Conservation (phyloP, 2,329 filamentous ascomycete genomes). For the Neoscytalidium dimidiatum region DNA sequence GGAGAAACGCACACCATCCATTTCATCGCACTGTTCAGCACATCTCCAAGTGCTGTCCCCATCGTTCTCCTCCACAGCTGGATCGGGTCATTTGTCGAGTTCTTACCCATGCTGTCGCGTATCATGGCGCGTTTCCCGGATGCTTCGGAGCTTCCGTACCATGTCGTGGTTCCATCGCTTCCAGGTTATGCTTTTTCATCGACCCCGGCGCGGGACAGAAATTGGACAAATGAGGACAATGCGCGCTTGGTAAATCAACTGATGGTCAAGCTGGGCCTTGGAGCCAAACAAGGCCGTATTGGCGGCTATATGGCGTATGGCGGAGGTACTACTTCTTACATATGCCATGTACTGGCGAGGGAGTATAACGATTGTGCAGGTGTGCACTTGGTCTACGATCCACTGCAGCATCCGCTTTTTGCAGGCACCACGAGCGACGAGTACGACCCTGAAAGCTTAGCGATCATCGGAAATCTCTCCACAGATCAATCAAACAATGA, state of each 20-base stretch:
- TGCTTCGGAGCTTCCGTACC: slow-evolving; percentile 55
- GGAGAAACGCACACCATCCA: slow-evolving; percentile 47
- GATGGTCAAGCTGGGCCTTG: slow-evolving; percentile 60
- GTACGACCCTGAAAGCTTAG: too few species aligned
- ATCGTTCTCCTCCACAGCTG: slow-evolving; percentile 59
- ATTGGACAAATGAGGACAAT: slow-evolving; percentile 45
- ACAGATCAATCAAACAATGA: too few species aligned
- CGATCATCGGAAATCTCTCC: too few species aligned
- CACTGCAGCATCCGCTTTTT: too few species aligned
- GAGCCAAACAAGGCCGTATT: slow-evolving; percentile 51
- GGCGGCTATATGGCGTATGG: slow-evolving; percentile 55
- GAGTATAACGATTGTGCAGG: too few species aligned
- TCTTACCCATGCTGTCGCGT: slow-evolving; percentile 53
- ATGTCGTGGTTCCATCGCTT: slow-evolving; percentile 59
- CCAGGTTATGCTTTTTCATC: slow-evolving; percentile 58
- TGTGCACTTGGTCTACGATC: too few species aligned
- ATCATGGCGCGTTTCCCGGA: slow-evolving; percentile 50
- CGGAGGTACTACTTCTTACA: background rate
- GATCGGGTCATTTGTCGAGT: slow-evolving; percentile 59
- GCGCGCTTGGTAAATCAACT: slow-evolving; percentile 52
- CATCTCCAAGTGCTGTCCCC: slow-evolving; percentile 54
- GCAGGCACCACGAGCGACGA: too few species aligned
- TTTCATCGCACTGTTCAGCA: slow-evolving; percentile 58
- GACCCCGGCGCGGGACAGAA: slow-evolving; percentile 45
- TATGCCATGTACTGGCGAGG: too few species aligned